A percentile compares a stretch with the other conserved stretches of the same genome.
Conservation (phyloP, 371 early-diverging fungal species). For the Rhizomucor miehei region DNA sequence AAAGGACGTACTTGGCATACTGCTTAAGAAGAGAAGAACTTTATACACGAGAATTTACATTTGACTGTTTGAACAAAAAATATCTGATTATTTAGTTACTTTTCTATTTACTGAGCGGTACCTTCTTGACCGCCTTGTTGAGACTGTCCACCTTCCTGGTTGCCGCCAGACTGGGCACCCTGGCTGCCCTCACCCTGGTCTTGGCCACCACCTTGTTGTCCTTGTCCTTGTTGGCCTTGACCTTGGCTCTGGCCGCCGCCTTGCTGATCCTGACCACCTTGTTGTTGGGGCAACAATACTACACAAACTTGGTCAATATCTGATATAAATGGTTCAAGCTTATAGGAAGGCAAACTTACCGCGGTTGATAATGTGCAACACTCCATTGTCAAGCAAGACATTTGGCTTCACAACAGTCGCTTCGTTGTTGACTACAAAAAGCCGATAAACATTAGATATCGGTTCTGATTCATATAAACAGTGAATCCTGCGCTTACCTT, state of each 20-base stretch:
- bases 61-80: background rate
- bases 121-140: background rate
- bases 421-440: conserved; percentile 28
- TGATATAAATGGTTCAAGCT: no score
- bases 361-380: conserved; percentile 44
- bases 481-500: background rate
- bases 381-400: conserved; percentile 43
- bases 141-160: background rate
- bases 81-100: background rate
- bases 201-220: background rate
- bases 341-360: no score
- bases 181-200: background rate
- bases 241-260: background rate
- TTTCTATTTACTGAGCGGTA: background rate
- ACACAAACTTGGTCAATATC: no score
- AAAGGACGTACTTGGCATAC: no score
- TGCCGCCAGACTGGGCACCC: background rate
- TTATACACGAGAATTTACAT: background rate
- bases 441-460: no score
- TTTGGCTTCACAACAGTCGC: conserved; percentile 30
- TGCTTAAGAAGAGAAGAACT: background rate
- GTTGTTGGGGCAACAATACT: conserved; percentile 2
- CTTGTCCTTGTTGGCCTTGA: conserved; percentile 1
- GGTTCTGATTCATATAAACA: no score
- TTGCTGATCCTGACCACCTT: conserved; percentile 4